Base-by-base conservation (phyloP, 176 grass and related monocot genomes). In the Oryza australiensis region DNA sequence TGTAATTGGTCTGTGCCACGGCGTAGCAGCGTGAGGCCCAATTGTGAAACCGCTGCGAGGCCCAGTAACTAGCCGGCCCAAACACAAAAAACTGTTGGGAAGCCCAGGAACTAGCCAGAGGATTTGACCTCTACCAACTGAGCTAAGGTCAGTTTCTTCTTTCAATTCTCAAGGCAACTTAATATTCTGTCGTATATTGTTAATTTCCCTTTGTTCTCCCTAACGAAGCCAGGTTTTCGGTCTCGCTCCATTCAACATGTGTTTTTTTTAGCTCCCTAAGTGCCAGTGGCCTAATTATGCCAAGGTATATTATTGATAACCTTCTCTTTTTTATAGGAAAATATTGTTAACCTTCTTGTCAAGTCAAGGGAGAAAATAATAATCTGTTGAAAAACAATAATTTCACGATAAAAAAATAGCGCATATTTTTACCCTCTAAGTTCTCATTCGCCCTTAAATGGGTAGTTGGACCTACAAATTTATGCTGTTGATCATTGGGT, bases 91-190 rank as follows among this genome's bases (percentile, higher is more conserved):
- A 48, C 32, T 32, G 32, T 32, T 32, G 32, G 32, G 32, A 48
- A 2, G 41, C 74, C 89, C 86, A 72, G 32, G 32, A 2, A 88
- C 86, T 83, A 93, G 86, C 88, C 86, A n/a, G n/a, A n/a, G 86
- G 90, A 97, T 94, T 94, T 88, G 94, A 97, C 91, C 90, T 89
- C 90, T 93, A 95, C 92, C 90, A 98, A 94, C 88, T 94, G 95
- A 93, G 92, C 90, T 91, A 93, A 98, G 87, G 87, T 93, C 88
- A 82, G 92, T 10, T 20, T n/a, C n/a, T n/a, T n/a, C n/a, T n/a
- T n/a, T n/a, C n/a, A n/a, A n/a, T n/a, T n/a, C n/a, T n/a, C n/a
- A n/a, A n/a, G n/a, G n/a, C n/a, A n/a, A n/a, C n/a, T n/a, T 37
- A 37, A 37, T 37, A 37, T 7, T 37, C n/a, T n/a, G 8, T 37